These are phyloP conservation scores for Oryza glaberrima DNA, from an alignment of 176 grass and related monocot species.

Conservation along the genomic window DNA sequence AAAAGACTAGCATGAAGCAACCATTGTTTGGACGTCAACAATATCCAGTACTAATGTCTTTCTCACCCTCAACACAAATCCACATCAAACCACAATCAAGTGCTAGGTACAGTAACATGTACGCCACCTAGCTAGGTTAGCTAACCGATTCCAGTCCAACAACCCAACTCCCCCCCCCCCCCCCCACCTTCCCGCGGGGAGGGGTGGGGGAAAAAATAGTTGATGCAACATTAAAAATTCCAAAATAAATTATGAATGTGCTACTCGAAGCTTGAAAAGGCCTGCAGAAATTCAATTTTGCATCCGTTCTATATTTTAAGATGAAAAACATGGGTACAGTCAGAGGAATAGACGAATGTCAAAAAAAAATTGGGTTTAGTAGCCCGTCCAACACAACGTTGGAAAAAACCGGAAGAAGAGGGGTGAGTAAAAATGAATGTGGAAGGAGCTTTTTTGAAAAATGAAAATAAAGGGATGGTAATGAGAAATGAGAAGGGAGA, in stretches of 20 bases:
- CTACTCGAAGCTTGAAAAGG: neutral
- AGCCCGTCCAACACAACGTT: too few relatives aligned
- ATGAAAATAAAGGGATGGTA: too few relatives aligned
- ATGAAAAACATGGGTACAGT: neutral
- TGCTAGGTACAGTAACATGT: neutral
- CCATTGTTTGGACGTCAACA: neutral
- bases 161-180: neutral
- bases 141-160: neutral
- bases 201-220: too few relatives aligned
- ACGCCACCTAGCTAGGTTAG: neutral
- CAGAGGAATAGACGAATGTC: too few relatives aligned
- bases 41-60: constrained; percentile 1
- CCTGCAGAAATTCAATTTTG: neutral
- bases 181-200: too few relatives aligned
- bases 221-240: neutral
- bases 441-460: too few relatives aligned
- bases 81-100: neutral
- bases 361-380: too few relatives aligned
- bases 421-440: too few relatives aligned
- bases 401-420: too few relatives aligned
- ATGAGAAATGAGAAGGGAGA: too few relatives aligned
- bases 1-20: neutral
- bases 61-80: neutral
- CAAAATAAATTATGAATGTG: neutral
- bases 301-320: neutral